These are phyloP conservation scores for Cytospora schulzeri DNA, from an alignment of 2,329 filamentous ascomycete genomes.

Conservation along the genomic window DNA sequence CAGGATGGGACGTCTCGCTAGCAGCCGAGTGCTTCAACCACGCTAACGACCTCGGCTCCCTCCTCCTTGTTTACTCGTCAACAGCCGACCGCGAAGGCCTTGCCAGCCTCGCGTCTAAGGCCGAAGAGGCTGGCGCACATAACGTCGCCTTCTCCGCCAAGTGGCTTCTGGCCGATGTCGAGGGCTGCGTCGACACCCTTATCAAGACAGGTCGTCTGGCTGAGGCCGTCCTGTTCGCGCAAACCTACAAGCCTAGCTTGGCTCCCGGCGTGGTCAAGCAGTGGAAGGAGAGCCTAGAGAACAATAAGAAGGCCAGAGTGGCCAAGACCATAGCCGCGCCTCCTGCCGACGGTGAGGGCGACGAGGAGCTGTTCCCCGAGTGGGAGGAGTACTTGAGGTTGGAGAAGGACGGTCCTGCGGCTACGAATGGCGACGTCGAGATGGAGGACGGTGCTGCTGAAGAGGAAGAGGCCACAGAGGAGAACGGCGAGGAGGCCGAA, in stretches of 20 bases:
- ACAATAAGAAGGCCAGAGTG: slow-evolving; percentile 82
- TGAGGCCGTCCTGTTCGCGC: slow-evolving; percentile 88
- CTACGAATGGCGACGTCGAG: slow-evolving; percentile 34
- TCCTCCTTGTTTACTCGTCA: slow-evolving; percentile 86
- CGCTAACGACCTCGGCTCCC: slow-evolving; percentile 85
- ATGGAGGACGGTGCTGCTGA: slow-evolving; percentile 32
- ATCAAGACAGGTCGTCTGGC: slow-evolving; percentile 76
- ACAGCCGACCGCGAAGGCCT: slow-evolving; percentile 79
- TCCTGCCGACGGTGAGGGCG: slow-evolving; percentile 61
- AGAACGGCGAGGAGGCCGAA: slow-evolving; percentile 20
- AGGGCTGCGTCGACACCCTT: slow-evolving; percentile 79
- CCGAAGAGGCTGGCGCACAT: slow-evolving; percentile 75
- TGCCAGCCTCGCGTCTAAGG: slow-evolving; percentile 70
- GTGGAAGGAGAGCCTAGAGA: slow-evolving; percentile 86
- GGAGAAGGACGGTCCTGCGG: slow-evolving; percentile 69
- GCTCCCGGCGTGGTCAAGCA: slow-evolving; percentile 66
- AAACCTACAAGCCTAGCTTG: slow-evolving; percentile 90
- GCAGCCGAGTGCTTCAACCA: slow-evolving; percentile 92
- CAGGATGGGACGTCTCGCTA: slow-evolving; percentile 82
- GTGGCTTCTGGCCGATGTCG: slow-evolving; percentile 84
- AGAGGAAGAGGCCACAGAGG: slow-evolving; percentile 31
- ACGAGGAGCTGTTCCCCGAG: slow-evolving; percentile 89
- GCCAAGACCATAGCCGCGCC: slow-evolving; percentile 82
- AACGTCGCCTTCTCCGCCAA: slow-evolving; percentile 91
- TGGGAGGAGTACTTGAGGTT: slow-evolving; percentile 89